Percentiles rank a stretch among this genome's conserved stretches.
Conservation (phyloP, 2,329 filamentous ascomycete species). For the Venturiaceae sp. region DNA sequence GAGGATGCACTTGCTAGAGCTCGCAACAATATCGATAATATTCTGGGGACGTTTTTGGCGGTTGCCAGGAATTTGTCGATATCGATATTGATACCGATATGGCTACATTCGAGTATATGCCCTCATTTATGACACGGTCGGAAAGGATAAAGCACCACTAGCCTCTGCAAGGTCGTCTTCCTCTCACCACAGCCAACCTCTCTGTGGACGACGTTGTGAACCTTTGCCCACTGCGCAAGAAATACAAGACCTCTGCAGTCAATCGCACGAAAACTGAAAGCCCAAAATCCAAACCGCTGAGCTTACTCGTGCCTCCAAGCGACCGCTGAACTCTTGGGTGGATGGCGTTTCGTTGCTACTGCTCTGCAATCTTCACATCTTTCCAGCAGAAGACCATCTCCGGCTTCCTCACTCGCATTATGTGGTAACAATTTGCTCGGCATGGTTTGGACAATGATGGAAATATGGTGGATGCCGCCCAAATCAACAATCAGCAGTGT, state of each 20-base stretch:
- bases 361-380: conserved; percentile 34
- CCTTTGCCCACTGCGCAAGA: no score
- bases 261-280: neutral
- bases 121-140: neutral
- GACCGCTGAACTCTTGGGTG: conserved; percentile 25
- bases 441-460: no score
- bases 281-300: neutral
- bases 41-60: neutral
- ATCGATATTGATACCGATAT: neutral
- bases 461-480: no score
- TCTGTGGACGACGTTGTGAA: no score
- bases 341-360: conserved; percentile 32
- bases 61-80: neutral
- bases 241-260: neutral
- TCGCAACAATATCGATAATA: neutral
- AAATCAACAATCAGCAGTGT: neutral
- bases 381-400: conserved; percentile 45
- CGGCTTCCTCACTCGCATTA: conserved; percentile 36
- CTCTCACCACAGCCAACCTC: no score
- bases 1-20: neutral
- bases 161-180: neutral
- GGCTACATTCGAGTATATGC: neutral
- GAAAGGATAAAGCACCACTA: neutral
- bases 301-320: conserved; percentile 11
- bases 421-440: no score